Conservation (phyloP, 2,329 filamentous ascomycete genomes). For the Microcyclosporella mali region DNA sequence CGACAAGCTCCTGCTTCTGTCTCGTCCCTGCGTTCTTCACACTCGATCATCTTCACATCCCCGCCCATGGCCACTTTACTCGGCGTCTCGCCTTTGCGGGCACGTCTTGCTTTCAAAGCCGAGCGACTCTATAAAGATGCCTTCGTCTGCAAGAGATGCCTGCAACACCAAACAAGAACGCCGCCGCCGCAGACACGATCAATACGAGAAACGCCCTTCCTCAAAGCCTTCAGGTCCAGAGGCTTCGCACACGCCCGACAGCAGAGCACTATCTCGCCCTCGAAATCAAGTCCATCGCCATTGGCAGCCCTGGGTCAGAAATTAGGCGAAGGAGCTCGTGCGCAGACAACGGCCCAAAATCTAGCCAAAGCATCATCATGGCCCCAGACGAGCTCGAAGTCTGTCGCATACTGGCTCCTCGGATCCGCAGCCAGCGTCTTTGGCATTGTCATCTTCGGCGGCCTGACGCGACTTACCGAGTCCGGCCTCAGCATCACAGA, state of each 20-base stretch:
- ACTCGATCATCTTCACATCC: not conserved
- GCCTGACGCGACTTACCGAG: conserved; percentile 87
- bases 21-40: not conserved
- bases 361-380: conserved; percentile 17
- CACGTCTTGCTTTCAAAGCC: conserved; percentile 17
- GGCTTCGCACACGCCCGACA: conserved; percentile 16
- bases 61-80: conserved; percentile 17
- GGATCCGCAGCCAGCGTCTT: conserved; percentile 90
- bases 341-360: conserved; percentile 2
- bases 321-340: conserved; percentile 15
- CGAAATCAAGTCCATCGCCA: conserved; percentile 22
- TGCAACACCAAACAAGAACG: conserved; percentile 24
- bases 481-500: conserved; percentile 97
- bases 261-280: conserved; percentile 19
- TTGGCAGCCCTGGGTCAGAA: conserved; percentile 29
- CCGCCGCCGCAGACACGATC: conserved; percentile 18
- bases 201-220: conserved; percentile 30
- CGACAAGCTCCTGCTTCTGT: not conserved
- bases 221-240: conserved; percentile 29
- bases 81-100: conserved; percentile 18
- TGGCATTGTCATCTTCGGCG: conserved; percentile 92
- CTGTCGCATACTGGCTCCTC: conserved; percentile 85
- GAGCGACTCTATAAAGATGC: conserved; percentile 16
- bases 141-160: conserved; percentile 30
- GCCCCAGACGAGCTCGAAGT: conserved; percentile 54